These are phyloP conservation scores for Fonsecaea monophora DNA, from an alignment of 2,329 filamentous ascomycete species.

Conservation along the genomic window DNA sequence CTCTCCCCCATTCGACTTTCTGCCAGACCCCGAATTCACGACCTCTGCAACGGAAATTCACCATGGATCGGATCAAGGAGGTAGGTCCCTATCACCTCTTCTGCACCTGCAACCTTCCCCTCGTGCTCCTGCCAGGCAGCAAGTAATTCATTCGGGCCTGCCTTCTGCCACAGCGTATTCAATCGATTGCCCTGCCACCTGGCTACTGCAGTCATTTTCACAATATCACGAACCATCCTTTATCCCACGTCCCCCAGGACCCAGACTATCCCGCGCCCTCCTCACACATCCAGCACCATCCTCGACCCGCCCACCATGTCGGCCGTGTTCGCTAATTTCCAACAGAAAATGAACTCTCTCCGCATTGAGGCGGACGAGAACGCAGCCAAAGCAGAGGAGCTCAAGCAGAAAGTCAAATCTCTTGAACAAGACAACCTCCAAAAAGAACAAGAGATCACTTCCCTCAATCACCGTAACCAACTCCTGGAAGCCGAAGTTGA, in stretches of 20 bases:
- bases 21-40: not conserved
- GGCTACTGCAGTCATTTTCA: conserved; percentile 21
- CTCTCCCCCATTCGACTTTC: conserved; percentile 3
- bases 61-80: conserved; percentile 90
- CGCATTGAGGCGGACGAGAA: conserved; percentile 92
- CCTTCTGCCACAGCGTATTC: conserved; percentile 22
- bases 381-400: conserved; percentile 80
- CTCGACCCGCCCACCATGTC: conserved; percentile 40
- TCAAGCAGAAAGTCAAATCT: conserved; percentile 82
- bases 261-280: conserved; percentile 1
- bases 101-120: conserved; percentile 44
- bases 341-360: conserved; percentile 91
- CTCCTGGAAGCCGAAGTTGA: conserved; percentile 89
- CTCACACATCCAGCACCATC: conserved; percentile 35
- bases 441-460: conserved; percentile 98
- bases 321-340: conserved; percentile 41
- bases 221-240: conserved; percentile 14
- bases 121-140: conserved; percentile 41
- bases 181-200: conserved; percentile 14
- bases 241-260: conserved; percentile 2
- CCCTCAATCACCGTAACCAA: conserved; percentile 92
- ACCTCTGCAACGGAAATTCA: conserved; percentile 41
- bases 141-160: conserved; percentile 24
- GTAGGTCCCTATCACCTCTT: conserved; percentile 60
- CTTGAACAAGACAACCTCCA: conserved; percentile 93